Evolutionary conservation across 257 asterid genomes (phyloP), one percentile per base, ranked within the genome.

Genomic region (Solanum tacnaense): DNA sequence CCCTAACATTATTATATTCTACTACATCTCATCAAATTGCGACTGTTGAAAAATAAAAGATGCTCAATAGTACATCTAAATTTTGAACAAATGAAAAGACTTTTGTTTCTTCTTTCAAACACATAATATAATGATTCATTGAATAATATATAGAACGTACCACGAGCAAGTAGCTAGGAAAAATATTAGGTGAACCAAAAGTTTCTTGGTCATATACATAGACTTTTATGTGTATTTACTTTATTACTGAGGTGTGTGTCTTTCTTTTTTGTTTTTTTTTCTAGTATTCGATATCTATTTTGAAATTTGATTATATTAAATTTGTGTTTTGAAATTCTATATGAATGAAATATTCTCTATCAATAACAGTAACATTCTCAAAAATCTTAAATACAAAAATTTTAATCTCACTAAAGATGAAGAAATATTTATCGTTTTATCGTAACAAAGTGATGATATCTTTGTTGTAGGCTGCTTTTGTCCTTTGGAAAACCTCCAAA

Each of bases 251-350:
- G 20, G 58, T 4, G 34, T 12, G 31, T 23, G 31, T 20, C 9
- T 3, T 15, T 32, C 4, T 1, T 8, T 32, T 16, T 4, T 15
- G 0, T 0, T 72, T 68, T 31, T 27, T 1, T 8, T 9, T 32
- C 0, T 0, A 0, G 1, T 34, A 1, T 34, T 20, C 0, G 0
- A 18, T 35, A 72, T 71, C 3, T 1, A 0, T 2, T 7, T 72
- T 72, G 0, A 32, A 0, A 20, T 9, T 8, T 34, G 2, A 34
- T 18, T 16, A 18, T 18, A 18, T 1, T 9, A 0, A 32, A 34
- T 18, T 32, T 2, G 0, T 67, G 1, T 9, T 67, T 0, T 7
- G 13, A 58, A 21, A 8, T 58, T 62, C 0, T 62, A 23, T 23
- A 62, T 4, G 3, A 9, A 3, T 23, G 15, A 4, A 62, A 62